phyloP scores from a whole-genome alignment of 2,329 filamentous ascomycete genomes.

The Paecilomyces fulvus region DNA sequence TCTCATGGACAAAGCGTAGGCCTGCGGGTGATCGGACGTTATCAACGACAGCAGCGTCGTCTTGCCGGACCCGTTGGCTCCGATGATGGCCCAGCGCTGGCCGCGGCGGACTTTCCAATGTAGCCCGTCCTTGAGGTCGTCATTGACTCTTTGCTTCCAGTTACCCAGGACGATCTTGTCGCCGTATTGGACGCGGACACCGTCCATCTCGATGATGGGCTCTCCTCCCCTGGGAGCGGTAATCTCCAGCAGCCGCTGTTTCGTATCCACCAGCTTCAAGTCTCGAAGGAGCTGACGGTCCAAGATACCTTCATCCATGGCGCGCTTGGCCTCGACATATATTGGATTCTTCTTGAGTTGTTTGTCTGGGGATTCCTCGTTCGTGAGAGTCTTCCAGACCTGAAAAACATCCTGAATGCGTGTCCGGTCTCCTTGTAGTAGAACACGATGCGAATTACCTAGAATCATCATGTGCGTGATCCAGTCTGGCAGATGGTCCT shows the following conservation, averaged over 20 bases:
- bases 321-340: constrained; percentile 7
- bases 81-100: constrained; percentile 86
- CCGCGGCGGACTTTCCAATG: constrained; percentile 77
- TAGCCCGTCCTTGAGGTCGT: constrained; percentile 52
- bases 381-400: constrained; percentile 19
- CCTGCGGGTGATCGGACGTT: constrained; percentile 90
- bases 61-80: constrained; percentile 89
- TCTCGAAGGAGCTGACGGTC: constrained; percentile 18
- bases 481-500: constrained; percentile 84
- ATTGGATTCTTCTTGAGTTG: constrained; percentile 5
- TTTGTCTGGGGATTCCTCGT: constrained; percentile 1
- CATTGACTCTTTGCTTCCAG: constrained; percentile 57
- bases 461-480: constrained; percentile 75
- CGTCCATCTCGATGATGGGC: constrained; percentile 75
- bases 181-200: constrained; percentile 74
- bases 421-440: constrained; percentile 56
- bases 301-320: constrained; percentile 13
- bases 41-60: constrained; percentile 89
- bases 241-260: constrained; percentile 7
- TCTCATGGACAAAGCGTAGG: constrained; percentile 79
- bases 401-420: constrained; percentile 43
- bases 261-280: constrained; percentile 11
- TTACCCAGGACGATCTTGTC: constrained; percentile 69
- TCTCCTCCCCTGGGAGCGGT: constrained; percentile 45
- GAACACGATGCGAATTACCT: constrained; percentile 57